Conservation (phyloP, 2,329 filamentous ascomycete species). For the Neocucurbitaria cava region DNA sequence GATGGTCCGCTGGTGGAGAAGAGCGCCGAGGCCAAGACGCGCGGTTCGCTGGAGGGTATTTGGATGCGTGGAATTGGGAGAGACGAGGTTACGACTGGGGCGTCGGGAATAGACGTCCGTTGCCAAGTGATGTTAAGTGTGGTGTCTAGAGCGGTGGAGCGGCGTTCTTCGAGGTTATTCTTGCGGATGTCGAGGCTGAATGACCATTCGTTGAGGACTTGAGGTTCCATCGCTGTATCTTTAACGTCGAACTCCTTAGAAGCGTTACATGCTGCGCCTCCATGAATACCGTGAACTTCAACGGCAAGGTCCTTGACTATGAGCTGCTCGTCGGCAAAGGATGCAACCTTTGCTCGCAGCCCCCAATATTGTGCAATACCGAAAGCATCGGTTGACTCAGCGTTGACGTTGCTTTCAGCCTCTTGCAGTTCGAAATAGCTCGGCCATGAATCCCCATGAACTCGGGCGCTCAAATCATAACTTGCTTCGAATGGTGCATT, state of each 20-base stretch:
- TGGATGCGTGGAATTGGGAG: slow-evolving; percentile 81
- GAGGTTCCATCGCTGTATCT: slow-evolving; percentile 62
- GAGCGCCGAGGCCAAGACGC: slow-evolving; percentile 69
- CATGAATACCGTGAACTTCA: slow-evolving; percentile 65
- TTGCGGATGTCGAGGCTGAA: slow-evolving; percentile 82
- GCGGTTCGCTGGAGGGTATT: slow-evolving; percentile 82
- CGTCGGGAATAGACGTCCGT: slow-evolving; percentile 54
- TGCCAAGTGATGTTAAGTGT: slow-evolving; percentile 80
- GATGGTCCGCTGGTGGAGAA: slow-evolving; percentile 37
- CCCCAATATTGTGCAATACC: slow-evolving; percentile 85
- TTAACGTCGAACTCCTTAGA: slow-evolving; percentile 34
- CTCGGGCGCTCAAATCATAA: slow-evolving; percentile 82
- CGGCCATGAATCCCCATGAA: slow-evolving; percentile 83
- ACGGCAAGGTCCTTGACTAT: slow-evolving; percentile 71
- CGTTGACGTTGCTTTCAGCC: slow-evolving; percentile 40
- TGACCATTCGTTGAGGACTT: slow-evolving; percentile 72
- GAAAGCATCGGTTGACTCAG: slow-evolving; percentile 49
- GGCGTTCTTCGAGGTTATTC: slow-evolving; percentile 79
- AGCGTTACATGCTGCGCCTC: slow-evolving; percentile 65
- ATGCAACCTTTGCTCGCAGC: slow-evolving; percentile 73
- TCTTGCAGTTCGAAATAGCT: slow-evolving; percentile 76
- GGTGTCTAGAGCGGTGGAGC: slow-evolving; percentile 75
- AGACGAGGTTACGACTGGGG: slow-evolving; percentile 53
- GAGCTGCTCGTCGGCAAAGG: slow-evolving; percentile 73
- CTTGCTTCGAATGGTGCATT: slow-evolving; percentile 89